Percentiles rank a stretch among this genome's conserved stretches.
These are phyloP conservation scores for Aspergillus luchuensis DNA, from an alignment of 2,329 filamentous ascomycete genomes.

Conservation along the genomic window DNA sequence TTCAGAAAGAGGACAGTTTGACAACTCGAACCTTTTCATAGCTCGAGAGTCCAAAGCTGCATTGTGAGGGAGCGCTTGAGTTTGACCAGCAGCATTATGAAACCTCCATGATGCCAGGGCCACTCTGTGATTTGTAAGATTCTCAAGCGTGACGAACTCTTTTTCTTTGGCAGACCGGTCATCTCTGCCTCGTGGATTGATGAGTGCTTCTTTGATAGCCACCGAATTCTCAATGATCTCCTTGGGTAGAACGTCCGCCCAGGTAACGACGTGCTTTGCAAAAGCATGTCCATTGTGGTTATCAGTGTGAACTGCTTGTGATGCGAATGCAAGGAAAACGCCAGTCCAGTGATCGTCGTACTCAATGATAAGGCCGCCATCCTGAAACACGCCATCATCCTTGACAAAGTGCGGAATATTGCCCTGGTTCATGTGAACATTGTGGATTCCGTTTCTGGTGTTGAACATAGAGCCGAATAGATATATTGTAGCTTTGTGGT, in stretches of 20 bases:
- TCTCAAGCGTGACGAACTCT: slow-evolving; percentile 16
- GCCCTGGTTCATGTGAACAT: slow-evolving; percentile 25
- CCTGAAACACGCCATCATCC: slow-evolving; percentile 20
- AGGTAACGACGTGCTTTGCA: slow-evolving; percentile 2
- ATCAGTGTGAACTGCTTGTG: slow-evolving; percentile 20
- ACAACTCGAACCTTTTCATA: slow-evolving; percentile 10
- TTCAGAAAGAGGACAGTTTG: slow-evolving; percentile 10
- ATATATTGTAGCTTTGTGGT: slow-evolving; percentile 14
- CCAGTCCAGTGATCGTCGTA: slow-evolving; percentile 17
- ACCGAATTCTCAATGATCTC: slow-evolving; percentile 15
- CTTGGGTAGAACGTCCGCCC: slow-evolving; percentile 12
- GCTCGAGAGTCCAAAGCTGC: slow-evolving; percentile 12
- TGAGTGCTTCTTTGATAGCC: slow-evolving; percentile 12
- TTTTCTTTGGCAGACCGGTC: neutral
- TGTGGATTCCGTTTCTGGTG: slow-evolving; percentile 16
- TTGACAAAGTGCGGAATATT: slow-evolving; percentile 3
- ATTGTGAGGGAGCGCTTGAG: slow-evolving; percentile 11
- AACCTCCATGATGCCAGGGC: slow-evolving; percentile 16
- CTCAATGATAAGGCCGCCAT: slow-evolving; percentile 19
- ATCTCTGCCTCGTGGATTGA: neutral
- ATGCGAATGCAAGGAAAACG: slow-evolving; percentile 22
- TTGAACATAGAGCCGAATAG: slow-evolving; percentile 17
- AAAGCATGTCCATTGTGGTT: slow-evolving; percentile 16
- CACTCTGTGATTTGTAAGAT: slow-evolving; percentile 15
- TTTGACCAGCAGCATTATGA: slow-evolving; percentile 16